phyloP scores from a whole-genome alignment of 192 early-diverging fungal species.

The Linnemannia zychae region DNA sequence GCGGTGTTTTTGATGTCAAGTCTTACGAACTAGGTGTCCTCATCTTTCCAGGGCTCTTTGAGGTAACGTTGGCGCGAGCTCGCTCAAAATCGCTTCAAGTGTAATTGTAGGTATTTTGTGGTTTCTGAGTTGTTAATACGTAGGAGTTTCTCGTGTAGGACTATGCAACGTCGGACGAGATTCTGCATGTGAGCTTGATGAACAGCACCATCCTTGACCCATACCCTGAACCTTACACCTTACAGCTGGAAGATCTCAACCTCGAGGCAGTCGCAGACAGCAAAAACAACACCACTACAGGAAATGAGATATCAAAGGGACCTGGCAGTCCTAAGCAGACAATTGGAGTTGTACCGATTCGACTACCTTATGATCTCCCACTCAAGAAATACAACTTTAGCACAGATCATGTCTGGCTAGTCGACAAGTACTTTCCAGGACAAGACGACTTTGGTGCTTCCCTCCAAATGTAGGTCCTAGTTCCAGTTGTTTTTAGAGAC shows the following conservation, averaged over 20 bases:
- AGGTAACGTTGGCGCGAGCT: too few species aligned
- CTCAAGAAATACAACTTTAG: slow-evolving; percentile 59
- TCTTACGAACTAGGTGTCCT: slow-evolving; percentile 79
- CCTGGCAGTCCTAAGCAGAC: not conserved
- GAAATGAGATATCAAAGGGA: not conserved
- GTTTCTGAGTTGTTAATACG: slow-evolving; percentile 1
- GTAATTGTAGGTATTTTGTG: too few species aligned
- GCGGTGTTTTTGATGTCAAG: slow-evolving; percentile 66
- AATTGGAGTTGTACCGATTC: slow-evolving; percentile 61
- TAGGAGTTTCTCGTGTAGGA: slow-evolving; percentile 11
- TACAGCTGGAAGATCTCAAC: not conserved
- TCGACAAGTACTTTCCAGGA: slow-evolving; percentile 38
- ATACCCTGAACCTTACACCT: slow-evolving; percentile 22
- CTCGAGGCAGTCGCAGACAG: not conserved
- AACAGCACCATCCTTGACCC: slow-evolving; percentile 41
- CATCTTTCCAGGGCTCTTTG: slow-evolving; percentile 65
- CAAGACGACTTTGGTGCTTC: slow-evolving; percentile 39
- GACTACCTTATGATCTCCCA: slow-evolving; percentile 74
- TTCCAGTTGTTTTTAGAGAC: not conserved
- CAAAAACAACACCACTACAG: too few species aligned
- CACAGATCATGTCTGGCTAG: slow-evolving; percentile 39
- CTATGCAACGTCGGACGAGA: slow-evolving; percentile 4
- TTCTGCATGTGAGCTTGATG: slow-evolving; percentile 38
- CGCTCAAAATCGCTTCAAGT: too few species aligned
- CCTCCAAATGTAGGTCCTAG: not conserved